Base-by-base conservation (phyloP, 2,329 filamentous ascomycete genomes). In the Hymenoscyphus occultus region DNA sequence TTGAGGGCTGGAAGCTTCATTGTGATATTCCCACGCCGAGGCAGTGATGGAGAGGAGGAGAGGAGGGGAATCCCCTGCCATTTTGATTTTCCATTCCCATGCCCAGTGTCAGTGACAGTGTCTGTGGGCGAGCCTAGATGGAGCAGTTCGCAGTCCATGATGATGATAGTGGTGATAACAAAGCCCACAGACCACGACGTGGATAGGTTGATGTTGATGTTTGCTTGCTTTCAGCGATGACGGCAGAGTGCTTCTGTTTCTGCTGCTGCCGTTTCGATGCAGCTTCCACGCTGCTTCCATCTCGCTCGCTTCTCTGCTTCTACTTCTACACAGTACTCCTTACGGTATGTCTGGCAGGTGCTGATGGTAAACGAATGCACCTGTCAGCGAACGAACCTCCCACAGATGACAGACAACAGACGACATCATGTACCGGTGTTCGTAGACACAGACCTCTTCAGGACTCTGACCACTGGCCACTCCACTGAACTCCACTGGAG, bases 191-290 rank as follows among this genome's bases (percentile, higher is more conserved):
- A 35, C 35, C 35, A 35, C 9, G 35, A 35, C 9, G 35, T 10
- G 5, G 35, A 28, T 28, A 35, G 35, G 35, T 35, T 35, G 35
- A 35, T 35, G 35, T 35, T 10, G 35, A 35, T 35, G 35, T 35
- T 35, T 42, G 39, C 19, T 40, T 40, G 39, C 40, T 48, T 39
- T 19, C 2, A 35, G 12, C 22, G 45, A n/a, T 22, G 19, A 22
- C 40, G 22, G 40, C 39, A 45, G 19, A 48, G 39, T 16, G 39
- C 39, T 13, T 19, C 60, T 40, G 60, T 42, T 28, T 62, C 35
- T 62, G 59, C 45, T 62, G 31, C 60, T 62, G 48, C 60, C 39
- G 28, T 22, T 31, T 56, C 45, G 19, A 19, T 42, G 60, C 60
- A 39, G 28, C 60, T 56, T 62, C 48, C 56, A 31, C 45, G n/a